Evolutionary conservation across 2,329 filamentous ascomycete genomes (phyloP).

Genomic region (Colletotrichum sp.): DNA sequence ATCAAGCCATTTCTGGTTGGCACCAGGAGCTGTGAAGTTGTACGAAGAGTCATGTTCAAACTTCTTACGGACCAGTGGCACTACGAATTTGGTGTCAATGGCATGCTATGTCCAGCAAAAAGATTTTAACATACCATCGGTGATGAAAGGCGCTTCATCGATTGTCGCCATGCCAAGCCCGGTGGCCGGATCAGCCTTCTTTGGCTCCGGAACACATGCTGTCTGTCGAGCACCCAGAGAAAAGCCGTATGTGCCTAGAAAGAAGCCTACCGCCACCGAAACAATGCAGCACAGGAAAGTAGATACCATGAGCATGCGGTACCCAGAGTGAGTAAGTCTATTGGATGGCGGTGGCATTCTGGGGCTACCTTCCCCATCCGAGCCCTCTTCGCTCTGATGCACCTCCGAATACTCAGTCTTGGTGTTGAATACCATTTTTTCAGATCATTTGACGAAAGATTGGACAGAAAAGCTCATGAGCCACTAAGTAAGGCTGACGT

Average conservation of each 20-base stretch:
- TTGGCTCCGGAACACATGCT: not conserved
- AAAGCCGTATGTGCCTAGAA: not conserved
- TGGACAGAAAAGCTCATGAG: not conserved
- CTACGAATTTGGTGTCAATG: fast-evolving
- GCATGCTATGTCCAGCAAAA: not conserved
- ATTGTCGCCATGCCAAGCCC: not conserved
- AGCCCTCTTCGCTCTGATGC: not conserved
- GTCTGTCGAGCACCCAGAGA: not conserved
- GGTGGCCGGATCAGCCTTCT: not conserved
- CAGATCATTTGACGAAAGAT: not conserved
- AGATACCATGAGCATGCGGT: not conserved
- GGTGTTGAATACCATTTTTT: not conserved
- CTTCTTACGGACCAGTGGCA: not conserved
- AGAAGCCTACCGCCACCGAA: not conserved
- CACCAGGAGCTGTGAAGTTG: not conserved
- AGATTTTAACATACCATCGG: not conserved
- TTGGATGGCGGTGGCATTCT: not conserved
- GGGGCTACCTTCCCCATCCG: not conserved
- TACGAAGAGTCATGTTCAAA: not conserved
- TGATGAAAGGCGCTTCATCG: not conserved
- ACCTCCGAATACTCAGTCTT: not conserved
- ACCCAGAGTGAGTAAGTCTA: not conserved
- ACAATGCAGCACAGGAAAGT: not conserved
- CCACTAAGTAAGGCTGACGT: fast-evolving
- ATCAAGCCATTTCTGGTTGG: not conserved